Evolutionary conservation across 306 rosid genomes (phyloP).

Genomic region (Ammopiptanthus mongolicus): DNA sequence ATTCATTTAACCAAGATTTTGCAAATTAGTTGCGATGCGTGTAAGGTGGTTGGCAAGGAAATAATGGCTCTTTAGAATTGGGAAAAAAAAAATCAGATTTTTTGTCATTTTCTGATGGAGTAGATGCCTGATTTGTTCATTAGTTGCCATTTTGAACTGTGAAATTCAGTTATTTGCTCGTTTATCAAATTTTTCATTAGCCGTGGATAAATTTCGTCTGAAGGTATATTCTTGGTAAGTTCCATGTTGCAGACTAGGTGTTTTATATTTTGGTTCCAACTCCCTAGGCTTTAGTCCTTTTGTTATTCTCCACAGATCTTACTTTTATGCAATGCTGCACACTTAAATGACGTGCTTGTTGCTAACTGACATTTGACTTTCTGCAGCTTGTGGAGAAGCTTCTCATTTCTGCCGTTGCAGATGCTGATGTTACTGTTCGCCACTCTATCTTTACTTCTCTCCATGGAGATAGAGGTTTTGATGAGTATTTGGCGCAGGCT

Average conservation of each 20-base stretch:
- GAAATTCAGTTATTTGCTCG: neutral
- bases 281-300: neutral
- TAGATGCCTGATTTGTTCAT: neutral
- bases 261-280: neutral
- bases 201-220: neutral
- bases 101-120: neutral
- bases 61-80: neutral
- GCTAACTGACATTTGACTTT: conserved; percentile 27
- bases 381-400: conserved; percentile 96
- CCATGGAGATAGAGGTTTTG: conserved; percentile 87
- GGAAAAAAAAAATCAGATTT: neutral
- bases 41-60: neutral
- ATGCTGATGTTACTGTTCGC: conserved; percentile 93
- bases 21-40: neutral
- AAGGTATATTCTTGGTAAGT: neutral
- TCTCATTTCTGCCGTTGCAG: conserved; percentile 95
- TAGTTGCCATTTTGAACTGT: neutral
- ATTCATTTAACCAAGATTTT: neutral
- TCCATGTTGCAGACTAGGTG: neutral
- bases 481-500: conserved; percentile 94
- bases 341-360: conserved; percentile 10
- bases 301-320: neutral
- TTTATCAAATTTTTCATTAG: neutral
- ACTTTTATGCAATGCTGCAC: neutral
- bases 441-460: conserved; percentile 85